Percentiles rank a stretch among this genome's conserved stretches.
Evolutionary conservation across 148 eudicot species (phyloP).

Genomic region (Dianthus caryophyllus): DNA sequence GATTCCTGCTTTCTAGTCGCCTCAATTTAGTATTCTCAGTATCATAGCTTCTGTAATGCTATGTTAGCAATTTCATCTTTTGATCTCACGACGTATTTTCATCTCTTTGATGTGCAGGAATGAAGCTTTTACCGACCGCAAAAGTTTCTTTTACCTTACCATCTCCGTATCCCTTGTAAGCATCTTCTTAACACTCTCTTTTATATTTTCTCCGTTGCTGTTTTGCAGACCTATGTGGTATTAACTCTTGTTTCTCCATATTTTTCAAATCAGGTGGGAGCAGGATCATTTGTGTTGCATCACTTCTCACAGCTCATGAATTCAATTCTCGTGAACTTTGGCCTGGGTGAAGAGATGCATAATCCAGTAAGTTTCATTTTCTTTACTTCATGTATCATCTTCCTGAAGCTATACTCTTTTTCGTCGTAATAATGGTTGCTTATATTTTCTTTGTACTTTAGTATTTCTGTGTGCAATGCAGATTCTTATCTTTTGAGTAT

Average conservation of each 20-base stretch:
- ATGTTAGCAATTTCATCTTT: background rate
- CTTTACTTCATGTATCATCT: background rate
- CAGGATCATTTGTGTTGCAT: constrained; percentile 68
- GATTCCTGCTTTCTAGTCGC: too few relatives aligned
- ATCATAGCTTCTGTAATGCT: too few relatives aligned
- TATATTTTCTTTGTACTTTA: background rate
- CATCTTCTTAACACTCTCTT: background rate
- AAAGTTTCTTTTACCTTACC: constrained; percentile 64
- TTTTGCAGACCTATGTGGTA: background rate
- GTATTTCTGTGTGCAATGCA: too few relatives aligned
- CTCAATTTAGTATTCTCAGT: too few relatives aligned
- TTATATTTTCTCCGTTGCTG: background rate
- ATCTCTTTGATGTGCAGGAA: constrained; percentile 39
- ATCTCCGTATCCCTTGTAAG: constrained; percentile 76
- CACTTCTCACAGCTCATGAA: constrained; percentile 64
- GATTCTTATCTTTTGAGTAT: background rate
- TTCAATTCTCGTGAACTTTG: constrained; percentile 74
- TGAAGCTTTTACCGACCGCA: constrained; percentile 86
- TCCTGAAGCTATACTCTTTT: constrained; percentile 1
- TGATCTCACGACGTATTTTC: constrained; percentile 2
- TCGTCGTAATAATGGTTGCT: background rate
- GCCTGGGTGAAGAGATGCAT: constrained; percentile 88
- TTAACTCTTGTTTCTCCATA: background rate
- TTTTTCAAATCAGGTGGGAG: constrained; percentile 61
- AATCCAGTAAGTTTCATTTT: constrained; percentile 67